phyloP scores from a whole-genome alignment of 805 yeast species.

The Priceomyces medius region DNA sequence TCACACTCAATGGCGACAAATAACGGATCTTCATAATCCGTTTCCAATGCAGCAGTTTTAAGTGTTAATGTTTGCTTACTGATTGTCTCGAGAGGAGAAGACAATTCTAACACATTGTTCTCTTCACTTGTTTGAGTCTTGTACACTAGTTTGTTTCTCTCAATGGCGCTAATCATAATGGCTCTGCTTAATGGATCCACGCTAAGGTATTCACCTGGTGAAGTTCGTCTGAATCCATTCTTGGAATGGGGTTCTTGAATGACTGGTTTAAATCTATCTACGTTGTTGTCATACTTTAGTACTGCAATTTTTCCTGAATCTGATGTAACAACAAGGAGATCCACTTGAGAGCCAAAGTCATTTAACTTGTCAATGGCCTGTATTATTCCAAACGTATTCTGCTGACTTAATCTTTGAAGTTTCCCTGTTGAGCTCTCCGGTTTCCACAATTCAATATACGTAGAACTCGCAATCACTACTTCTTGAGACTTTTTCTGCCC shows the following conservation, averaged over 20 bases:
- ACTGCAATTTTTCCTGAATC: constrained; percentile 76
- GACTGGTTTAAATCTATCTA: constrained; percentile 44
- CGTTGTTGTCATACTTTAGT: constrained; percentile 42
- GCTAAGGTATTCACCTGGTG: constrained; percentile 72
- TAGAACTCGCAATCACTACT: constrained; percentile 56
- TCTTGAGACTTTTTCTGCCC: constrained; percentile 57
- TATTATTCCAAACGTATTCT: constrained; percentile 58
- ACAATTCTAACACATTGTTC: constrained; percentile 47
- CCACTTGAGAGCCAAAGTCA: constrained; percentile 52
- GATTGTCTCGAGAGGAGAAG: constrained; percentile 74
- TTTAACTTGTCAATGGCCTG: constrained; percentile 53
- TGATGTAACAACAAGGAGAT: constrained; percentile 64
- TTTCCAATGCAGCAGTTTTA: constrained; percentile 60
- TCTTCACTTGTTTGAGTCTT: constrained; percentile 50
- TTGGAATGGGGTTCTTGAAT: constrained; percentile 69
- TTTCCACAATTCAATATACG: constrained; percentile 52
- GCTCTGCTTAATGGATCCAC: constrained; percentile 76
- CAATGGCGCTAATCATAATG: constrained; percentile 66
- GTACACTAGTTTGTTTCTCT: constrained; percentile 70
- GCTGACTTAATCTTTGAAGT: constrained; percentile 40
- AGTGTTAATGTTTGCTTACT: constrained; percentile 53
- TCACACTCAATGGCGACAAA: constrained; percentile 80
- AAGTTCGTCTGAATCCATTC: constrained; percentile 68
- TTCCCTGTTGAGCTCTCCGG: constrained; percentile 58
- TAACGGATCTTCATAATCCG: constrained; percentile 76